phyloP scores from a whole-genome alignment of 352 stramenopile species.

The Peronospora farinosa region DNA sequence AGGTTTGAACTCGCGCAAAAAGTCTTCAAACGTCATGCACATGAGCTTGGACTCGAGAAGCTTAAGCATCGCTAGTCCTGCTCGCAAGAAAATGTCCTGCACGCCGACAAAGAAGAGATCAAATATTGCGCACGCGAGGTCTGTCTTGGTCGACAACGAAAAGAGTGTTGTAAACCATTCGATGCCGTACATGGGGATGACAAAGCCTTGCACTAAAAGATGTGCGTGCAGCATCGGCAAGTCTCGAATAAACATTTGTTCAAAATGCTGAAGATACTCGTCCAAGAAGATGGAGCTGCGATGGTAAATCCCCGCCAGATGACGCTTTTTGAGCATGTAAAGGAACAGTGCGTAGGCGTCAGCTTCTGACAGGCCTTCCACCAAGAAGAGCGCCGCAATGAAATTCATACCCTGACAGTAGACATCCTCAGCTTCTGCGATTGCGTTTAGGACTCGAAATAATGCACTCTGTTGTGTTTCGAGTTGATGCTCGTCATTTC shows the following conservation, averaged over 20 bases:
- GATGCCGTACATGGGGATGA: conserved; percentile 78
- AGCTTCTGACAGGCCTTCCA: conserved; percentile 71
- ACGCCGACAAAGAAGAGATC: conserved; percentile 81
- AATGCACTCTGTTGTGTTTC: conserved; percentile 52
- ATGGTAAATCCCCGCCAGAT: conserved; percentile 76
- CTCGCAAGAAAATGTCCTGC: conserved; percentile 74
- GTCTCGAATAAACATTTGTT: conserved; percentile 58
- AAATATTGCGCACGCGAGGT: conserved; percentile 76
- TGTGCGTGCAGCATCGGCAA: conserved; percentile 64
- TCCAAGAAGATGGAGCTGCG: conserved; percentile 79
- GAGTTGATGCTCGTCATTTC: conserved; percentile 38
- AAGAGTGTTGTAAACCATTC: conserved; percentile 88
- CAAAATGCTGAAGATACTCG: conserved; percentile 79
- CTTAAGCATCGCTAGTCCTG: conserved; percentile 75
- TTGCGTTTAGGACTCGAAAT: conserved; percentile 76
- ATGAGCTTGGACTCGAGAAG: conserved; percentile 71
- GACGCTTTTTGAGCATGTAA: conserved; percentile 75
- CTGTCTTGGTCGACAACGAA: conserved; percentile 74
- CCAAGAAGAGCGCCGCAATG: conserved; percentile 78
- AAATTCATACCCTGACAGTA: conserved; percentile 90
- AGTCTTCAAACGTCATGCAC: conserved; percentile 81
- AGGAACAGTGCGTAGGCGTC: conserved; percentile 79
- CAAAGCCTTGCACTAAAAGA: conserved; percentile 59
- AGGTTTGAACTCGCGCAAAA: conserved; percentile 77
- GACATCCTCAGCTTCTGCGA: conserved; percentile 68